A percentile compares a stretch with the other conserved stretches of the same genome.
phyloP scores from a whole-genome alignment of 163 green algal genomes.

The Coccomyxa subellipsoidea region DNA sequence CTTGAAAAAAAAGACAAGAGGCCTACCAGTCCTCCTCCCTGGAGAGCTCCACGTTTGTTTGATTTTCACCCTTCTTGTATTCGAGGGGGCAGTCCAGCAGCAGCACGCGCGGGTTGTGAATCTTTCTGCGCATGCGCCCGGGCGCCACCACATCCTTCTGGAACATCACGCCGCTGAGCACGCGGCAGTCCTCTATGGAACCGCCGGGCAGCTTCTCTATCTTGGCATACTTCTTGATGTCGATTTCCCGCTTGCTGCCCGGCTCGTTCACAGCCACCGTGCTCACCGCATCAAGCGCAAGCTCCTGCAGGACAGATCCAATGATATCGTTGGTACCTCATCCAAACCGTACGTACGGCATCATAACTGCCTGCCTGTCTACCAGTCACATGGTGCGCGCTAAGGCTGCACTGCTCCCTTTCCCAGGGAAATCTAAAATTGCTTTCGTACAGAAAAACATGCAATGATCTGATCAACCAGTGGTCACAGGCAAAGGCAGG shows the following conservation, averaged over 20 bases:
- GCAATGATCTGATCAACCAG: too few relatives aligned
- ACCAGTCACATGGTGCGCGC: too few relatives aligned
- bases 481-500: neutral
- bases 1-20: neutral
- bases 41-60: slow-evolving; percentile 98
- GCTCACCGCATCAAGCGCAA: slow-evolving; percentile 93
- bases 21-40: slow-evolving; percentile 95
- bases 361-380: too few relatives aligned
- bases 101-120: slow-evolving; percentile 93
- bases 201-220: slow-evolving; percentile 97
- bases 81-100: slow-evolving; percentile 98
- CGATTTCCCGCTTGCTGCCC: slow-evolving; percentile 79
- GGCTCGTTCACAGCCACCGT: slow-evolving; percentile 69
- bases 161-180: slow-evolving; percentile 84
- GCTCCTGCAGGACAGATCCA: slow-evolving; percentile 54
- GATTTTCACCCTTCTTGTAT: slow-evolving; percentile 99
- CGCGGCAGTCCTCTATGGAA: slow-evolving; percentile 88
- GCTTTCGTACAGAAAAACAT: too few relatives aligned
- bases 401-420: too few relatives aligned
- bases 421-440: too few relatives aligned
- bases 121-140: slow-evolving; percentile 91
- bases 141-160: slow-evolving; percentile 95
- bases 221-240: slow-evolving; percentile 99
- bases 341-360: neutral
- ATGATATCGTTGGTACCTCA: neutral